A percentile compares a stretch with the other conserved stretches of the same genome.
Evolutionary conservation across 768 basidiomycete species (phyloP).

Genomic region (Russula sp.): DNA sequence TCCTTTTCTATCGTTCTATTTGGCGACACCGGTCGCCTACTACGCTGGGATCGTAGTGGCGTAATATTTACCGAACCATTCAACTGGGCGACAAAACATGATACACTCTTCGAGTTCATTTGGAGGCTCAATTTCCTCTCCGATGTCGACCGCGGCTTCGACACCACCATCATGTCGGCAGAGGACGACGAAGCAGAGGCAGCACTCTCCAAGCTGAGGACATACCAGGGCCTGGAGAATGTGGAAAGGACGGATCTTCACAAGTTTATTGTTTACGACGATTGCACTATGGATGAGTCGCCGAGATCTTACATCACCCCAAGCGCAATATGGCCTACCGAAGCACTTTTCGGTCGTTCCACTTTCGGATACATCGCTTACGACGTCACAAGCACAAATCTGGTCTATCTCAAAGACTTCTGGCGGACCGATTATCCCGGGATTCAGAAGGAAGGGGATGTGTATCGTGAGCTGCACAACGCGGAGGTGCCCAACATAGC

Average conservation of each 20-base stretch:
- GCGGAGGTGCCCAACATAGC: background rate
- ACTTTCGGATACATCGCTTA: constrained; percentile 1
- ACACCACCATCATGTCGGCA: background rate
- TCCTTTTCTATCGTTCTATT: background rate
- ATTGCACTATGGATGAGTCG: background rate
- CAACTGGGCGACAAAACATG: background rate
- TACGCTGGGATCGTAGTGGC: constrained; percentile 13
- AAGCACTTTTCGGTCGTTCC: background rate
- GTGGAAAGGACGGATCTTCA: background rate
- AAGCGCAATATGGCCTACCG: background rate
- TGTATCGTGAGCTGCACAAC: background rate
- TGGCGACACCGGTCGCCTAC: background rate
- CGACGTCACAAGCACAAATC: background rate
- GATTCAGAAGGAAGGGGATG: background rate
- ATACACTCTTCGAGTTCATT: constrained; percentile 5
- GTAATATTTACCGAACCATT: constrained; percentile 7
- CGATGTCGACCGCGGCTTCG: background rate
- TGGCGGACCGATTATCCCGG: background rate
- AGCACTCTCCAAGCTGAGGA: background rate
- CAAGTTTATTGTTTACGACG: constrained; percentile 1
- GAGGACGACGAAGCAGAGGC: background rate
- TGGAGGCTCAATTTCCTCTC: constrained; percentile 12
- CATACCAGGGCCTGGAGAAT: background rate
- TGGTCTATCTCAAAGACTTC: constrained; percentile 4
- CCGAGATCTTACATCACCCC: background rate